phyloP scores from a whole-genome alignment of 371 early-diverging fungal genomes.

The Blakeslea trispora region DNA sequence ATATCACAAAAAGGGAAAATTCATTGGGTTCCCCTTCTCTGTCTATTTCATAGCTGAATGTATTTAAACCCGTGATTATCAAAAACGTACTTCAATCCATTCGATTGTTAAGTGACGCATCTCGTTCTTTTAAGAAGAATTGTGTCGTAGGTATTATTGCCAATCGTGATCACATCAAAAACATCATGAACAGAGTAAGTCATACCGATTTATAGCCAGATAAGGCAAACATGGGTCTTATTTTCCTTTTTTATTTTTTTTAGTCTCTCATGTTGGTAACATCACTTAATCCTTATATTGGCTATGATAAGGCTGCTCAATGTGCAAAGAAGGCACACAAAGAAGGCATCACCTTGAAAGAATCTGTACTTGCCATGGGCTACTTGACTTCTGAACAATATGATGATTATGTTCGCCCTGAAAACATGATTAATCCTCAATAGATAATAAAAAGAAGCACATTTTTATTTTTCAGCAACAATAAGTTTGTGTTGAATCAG shows the following conservation, averaged over 20 bases:
- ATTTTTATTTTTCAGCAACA: not conserved
- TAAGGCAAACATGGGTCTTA: not conserved
- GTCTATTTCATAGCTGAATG: conserved; percentile 69
- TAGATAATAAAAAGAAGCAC: not conserved
- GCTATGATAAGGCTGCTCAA: conserved; percentile 83
- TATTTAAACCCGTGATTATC: conserved; percentile 97
- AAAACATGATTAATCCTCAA: conserved; percentile 65
- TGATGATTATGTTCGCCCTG: conserved; percentile 82
- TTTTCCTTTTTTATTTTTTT: not conserved
- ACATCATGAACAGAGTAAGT: conserved; percentile 76
- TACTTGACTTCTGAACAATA: conserved; percentile 78
- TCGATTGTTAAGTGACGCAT: conserved; percentile 83
- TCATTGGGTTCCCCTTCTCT: not conserved
- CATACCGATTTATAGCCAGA: not conserved
- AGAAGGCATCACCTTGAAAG: conserved; percentile 78
- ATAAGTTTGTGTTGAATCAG: not conserved
- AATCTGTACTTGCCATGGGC: conserved; percentile 76
- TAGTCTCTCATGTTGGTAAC: conserved; percentile 83
- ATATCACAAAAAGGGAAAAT: too few species aligned
- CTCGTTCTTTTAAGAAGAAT: conserved; percentile 84
- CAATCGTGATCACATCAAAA: conserved; percentile 83
- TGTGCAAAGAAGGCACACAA: conserved; percentile 87
- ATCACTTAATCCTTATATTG: conserved; percentile 81
- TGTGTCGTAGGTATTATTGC: conserved; percentile 92
- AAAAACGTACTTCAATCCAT: conserved; percentile 91